Conservation (phyloP, 2,329 filamentous ascomycete genomes). For the Xylariaceae sp. region DNA sequence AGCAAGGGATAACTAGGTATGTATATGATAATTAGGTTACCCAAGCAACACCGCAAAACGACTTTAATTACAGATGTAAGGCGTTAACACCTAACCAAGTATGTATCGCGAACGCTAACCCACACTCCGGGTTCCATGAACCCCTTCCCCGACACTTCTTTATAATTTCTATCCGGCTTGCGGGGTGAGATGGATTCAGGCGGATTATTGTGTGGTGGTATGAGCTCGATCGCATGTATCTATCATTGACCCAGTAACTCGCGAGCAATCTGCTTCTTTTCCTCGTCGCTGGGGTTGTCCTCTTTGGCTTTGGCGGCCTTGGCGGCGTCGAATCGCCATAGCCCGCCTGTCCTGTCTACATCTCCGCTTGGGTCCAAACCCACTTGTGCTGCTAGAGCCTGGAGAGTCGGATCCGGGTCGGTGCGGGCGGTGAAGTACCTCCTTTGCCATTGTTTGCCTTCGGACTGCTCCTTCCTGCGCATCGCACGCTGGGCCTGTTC, state of each 20-base stretch:
- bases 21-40: too few species aligned
- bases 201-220: too few species aligned
- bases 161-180: too few species aligned
- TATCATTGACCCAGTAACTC: conserved; percentile 32
- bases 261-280: conserved; percentile 37
- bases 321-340: conserved; percentile 52
- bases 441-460: conserved; percentile 73
- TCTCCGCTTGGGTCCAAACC: conserved; percentile 51
- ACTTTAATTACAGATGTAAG: too few species aligned
- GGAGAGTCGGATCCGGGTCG: conserved; percentile 42
- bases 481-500: conserved; percentile 77
- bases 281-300: conserved; percentile 34
- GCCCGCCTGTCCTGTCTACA: conserved; percentile 56
- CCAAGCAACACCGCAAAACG: too few species aligned
- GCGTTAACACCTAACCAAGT: too few species aligned
- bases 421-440: conserved; percentile 67
- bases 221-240: too few species aligned
- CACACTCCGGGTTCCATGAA: too few species aligned
- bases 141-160: too few species aligned
- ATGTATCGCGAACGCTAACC: too few species aligned
- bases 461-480: conserved; percentile 49
- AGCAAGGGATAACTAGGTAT: too few species aligned
- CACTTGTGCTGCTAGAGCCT: conserved; percentile 42
- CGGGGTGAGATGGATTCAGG: too few species aligned
- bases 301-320: conserved; percentile 43